Base-by-base conservation (phyloP, 106 monocot species). In the Dendrobium nobile region DNA sequence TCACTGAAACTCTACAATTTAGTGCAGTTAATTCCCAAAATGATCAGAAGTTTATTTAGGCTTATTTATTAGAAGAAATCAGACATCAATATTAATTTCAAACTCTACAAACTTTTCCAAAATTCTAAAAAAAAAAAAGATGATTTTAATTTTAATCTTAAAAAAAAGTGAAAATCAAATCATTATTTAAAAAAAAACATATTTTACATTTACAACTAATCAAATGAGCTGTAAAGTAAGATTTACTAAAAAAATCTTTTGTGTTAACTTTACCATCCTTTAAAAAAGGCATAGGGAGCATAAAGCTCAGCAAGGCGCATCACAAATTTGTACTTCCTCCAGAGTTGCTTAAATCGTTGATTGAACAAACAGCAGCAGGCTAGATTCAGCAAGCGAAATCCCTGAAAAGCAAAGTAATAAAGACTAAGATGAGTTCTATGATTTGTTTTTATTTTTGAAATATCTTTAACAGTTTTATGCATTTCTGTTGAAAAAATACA, bases 291-390 rank as follows among this genome's bases (percentile, higher is more conserved):
- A 41, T 88, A 88, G 27, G 88, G 88, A 47, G 75, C 78, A 64
- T 88, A 88, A 7, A 88, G 77, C 4, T 88, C 78, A 24, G 83
- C 88, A 7, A 88, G 20, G 28, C 81, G 88, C 85, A 88, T 85
- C 33, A 88, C 83, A 47, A 80, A 88, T 2, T 26, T 85, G 80
- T 88, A 88, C 65, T 61, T 85, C 48, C 80, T 67, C 33, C 64
- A 85, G 37, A 85, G 67, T 13, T 67, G 41, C 5, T 85, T 79
- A 54, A 80, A 85, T 28, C 18, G 42, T 2, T 68, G 7, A 7
- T 80, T 80, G 77, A 88, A 83, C 40, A 83, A 28, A 42, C 83
- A 72, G 31, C 79, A 83, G 2, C 85, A 56, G 3, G 74, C 78
- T n/a, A 78, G 15, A 70, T 85, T 85, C 78, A 83, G 77, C 43